Conservation (phyloP, 2,329 filamentous ascomycete genomes). For the Nothophaeocryptopus gaeumannii region DNA sequence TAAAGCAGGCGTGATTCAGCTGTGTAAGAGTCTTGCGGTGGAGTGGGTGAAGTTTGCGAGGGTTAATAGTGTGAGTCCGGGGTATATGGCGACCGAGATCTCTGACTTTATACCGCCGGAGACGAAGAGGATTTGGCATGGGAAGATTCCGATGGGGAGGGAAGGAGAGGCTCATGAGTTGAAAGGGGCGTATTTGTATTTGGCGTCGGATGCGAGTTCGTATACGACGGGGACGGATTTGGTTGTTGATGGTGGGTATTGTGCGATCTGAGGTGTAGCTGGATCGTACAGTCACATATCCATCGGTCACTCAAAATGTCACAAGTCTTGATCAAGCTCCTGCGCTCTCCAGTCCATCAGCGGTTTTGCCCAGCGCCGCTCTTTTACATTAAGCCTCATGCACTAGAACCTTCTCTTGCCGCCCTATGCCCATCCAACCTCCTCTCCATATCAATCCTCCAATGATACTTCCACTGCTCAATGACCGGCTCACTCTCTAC, state of each 20-base stretch:
- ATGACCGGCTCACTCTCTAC: not conserved
- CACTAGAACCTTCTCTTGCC: not conserved
- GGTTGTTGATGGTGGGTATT: constrained; percentile 34
- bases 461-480: constrained; percentile 6
- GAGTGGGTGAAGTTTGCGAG: constrained; percentile 57
- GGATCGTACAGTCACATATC: too few relatives aligned
- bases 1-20: constrained; percentile 56
- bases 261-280: constrained; percentile 9
- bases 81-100: constrained; percentile 57
- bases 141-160: constrained; percentile 51
- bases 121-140: constrained; percentile 47
- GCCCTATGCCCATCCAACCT: not conserved
- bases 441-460: constrained; percentile 6
- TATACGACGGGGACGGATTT: constrained; percentile 34
- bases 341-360: too few relatives aligned
- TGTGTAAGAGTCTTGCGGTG: constrained; percentile 55
- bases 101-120: constrained; percentile 40
- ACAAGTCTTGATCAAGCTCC: too few relatives aligned
- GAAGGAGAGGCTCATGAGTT: constrained; percentile 32
- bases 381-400: not conserved
- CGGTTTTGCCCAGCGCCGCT: too few relatives aligned
- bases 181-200: constrained; percentile 33
- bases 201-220: constrained; percentile 33
- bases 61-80: constrained; percentile 55
- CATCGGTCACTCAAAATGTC: too few relatives aligned